Base-by-base conservation (phyloP, 768 basidiomycete genomes). In the Mycena indigotica region DNA sequence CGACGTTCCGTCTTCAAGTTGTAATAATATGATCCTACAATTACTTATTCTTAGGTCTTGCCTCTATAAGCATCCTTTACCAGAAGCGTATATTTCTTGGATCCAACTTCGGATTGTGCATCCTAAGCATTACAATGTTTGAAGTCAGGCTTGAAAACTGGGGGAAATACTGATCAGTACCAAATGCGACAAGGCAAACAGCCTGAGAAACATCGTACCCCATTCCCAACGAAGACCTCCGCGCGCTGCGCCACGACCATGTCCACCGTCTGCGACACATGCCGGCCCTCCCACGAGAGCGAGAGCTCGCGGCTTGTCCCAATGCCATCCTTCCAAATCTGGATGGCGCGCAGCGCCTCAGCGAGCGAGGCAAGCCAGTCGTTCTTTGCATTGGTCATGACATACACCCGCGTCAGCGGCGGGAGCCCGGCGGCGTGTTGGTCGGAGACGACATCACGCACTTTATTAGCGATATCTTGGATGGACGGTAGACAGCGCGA, bases 181-280 rank as follows among this genome's bases (percentile, higher is more conserved):
- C n/a, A n/a, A n/a, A n/a, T n/a, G n/a, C n/a, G 45, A 38, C 56
- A 17, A n/a, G 26, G 16, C 13, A 13, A 13, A 8, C 15, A 23
- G 5, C 41, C 41, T 25, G n/a, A 44, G 17, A 44, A 44, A 44
- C 41, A 21, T 16, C 41, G 28, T 65, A 86, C 87, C 56, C 87
- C 88, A 65, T 89, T 90, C 5, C 88, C 88, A 40, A 90, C 72
- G 58, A 89, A 82, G 54, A 84, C 76, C 63, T 86, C 81, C 1
- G 86, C 86, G 50, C 83, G 71, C 65, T 83, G 75, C 13, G 79
- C 87, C 40, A 89, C 79, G 61, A 85, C 74, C 87, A 88, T 88
- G 69, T 90, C 88, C 64, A 85, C 69, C 3, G 83, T 78, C 68
- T 86, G 84, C 19, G 78, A 72, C 8, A 86, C 78, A 12, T 79